Evolutionary conservation across 306 rosid genomes (phyloP).

Genomic region (Pachyrhizus erosus): DNA sequence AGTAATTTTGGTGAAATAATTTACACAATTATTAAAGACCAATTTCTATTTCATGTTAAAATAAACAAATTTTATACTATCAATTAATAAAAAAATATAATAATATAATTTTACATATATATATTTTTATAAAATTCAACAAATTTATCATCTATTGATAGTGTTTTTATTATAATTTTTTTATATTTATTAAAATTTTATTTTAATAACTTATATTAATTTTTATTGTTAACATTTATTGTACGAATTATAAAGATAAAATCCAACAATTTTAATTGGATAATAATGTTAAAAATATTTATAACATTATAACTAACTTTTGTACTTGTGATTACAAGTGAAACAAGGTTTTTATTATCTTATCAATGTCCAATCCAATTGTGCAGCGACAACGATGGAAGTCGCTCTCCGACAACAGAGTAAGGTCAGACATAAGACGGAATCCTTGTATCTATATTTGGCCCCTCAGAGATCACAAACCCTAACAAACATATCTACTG

Average conservation of each 20-base stretch:
- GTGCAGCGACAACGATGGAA: background rate
- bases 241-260: background rate
- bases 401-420: background rate
- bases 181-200: no score
- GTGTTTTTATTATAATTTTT: no score
- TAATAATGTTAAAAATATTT: background rate
- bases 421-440: conserved; percentile 12
- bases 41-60: no score
- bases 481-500: conserved; percentile 35
- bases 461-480: conserved; percentile 33
- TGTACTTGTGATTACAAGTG: background rate
- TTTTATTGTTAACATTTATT: no score
- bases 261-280: background rate
- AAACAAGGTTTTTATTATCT: background rate
- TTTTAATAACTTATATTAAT: no score
- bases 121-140: no score
- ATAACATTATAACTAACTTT: background rate
- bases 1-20: no score
- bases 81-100: background rate
- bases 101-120: no score
- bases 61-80: no score
- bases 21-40: no score
- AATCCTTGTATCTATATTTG: background rate
- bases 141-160: no score
- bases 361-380: background rate